Evolutionary conservation across 2,329 filamentous ascomycete species (phyloP), one percentile per base, ranked within the genome.

Genomic region (Massarina eburnea): DNA sequence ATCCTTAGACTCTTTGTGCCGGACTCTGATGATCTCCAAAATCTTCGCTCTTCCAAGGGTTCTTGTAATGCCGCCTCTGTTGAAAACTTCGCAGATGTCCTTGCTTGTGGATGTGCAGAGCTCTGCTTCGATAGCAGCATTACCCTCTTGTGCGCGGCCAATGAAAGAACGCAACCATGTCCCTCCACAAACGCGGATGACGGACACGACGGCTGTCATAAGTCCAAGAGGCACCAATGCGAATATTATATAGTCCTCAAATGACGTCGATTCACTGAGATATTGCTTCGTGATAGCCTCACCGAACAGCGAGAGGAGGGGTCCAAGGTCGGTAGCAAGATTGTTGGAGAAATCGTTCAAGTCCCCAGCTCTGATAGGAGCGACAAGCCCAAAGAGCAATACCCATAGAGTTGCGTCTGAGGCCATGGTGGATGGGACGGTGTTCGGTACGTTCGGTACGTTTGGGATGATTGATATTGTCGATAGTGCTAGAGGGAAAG

Each of bases 301-400:
- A 2, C 62, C 62, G 21, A 68, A 68, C 0, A 68, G 55, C 0
- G 51, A 29, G 2, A 65, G 17, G 1, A 66, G 32, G 14, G 55
- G 55, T 2, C 44, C 47, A 4, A 73, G 52, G 40, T 73, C 70
- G 1, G 68, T 67, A 1, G 64, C 64, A 45, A 73, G 64, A 33
- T 73, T 71, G 46, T 71, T 68, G 2, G 67, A 56, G 41, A 73
- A 70, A 20, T 71, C 59, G 32, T 71, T 67, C 66, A 67, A 5
- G 5, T 26, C 21, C 12, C 2, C 19, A n/a, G 9, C 34, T 3
- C 14, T 20, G 18, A 21, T 17, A 18, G 18, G 4, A 18, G 33
- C 5, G 14, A 18, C 33, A n/a, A n/a, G n/a, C n/a, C n/a, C n/a
- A n/a, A n/a, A n/a, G n/a, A n/a, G n/a, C n/a, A n/a, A n/a, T n/a